These are phyloP conservation scores for Ascochyta koolunga DNA, from an alignment of 2,329 filamentous ascomycete genomes.

Conservation along the genomic window DNA sequence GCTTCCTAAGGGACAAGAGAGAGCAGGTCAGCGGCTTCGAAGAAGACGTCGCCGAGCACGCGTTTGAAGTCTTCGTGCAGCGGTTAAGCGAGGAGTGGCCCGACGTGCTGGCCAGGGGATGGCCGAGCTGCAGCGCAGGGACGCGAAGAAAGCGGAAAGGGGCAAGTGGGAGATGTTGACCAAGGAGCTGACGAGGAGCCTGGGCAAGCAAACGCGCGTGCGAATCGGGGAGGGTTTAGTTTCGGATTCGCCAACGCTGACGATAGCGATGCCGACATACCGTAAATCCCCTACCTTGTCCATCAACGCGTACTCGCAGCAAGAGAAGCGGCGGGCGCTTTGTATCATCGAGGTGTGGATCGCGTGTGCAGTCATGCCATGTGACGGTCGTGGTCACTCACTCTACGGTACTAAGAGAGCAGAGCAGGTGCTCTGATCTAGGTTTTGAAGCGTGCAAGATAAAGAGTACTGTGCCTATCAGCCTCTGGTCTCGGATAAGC, in stretches of 20 bases:
- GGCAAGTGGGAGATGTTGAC: constrained; percentile 86
- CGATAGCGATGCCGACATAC: constrained; percentile 52
- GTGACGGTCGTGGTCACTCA: too few relatives aligned
- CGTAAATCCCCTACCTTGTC: too few relatives aligned
- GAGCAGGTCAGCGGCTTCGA: constrained; percentile 89
- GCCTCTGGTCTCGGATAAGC: too few relatives aligned
- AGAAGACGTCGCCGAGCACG: constrained; percentile 70
- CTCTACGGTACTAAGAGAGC: too few relatives aligned
- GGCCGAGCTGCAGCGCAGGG: constrained; percentile 67
- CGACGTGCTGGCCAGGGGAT: constrained; percentile 68
- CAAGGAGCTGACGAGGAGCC: constrained; percentile 63
- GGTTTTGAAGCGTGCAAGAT: too few relatives aligned
- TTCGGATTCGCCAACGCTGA: constrained; percentile 67
- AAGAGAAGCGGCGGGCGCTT: too few relatives aligned
- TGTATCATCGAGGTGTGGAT: too few relatives aligned
- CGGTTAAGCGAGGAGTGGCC: constrained; percentile 69
- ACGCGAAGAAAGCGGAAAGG: constrained; percentile 61
- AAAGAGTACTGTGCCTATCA: too few relatives aligned
- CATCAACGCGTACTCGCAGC: too few relatives aligned
- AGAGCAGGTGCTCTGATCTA: too few relatives aligned
- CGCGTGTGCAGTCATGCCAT: too few relatives aligned
- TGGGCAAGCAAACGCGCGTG: too few relatives aligned
- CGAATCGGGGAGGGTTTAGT: constrained; percentile 62
- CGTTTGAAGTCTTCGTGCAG: constrained; percentile 74
- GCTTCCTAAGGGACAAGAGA: constrained; percentile 79